These are phyloP conservation scores for Suillus tomentosus DNA, from an alignment of 768 basidiomycete species.

Conservation along the genomic window DNA sequence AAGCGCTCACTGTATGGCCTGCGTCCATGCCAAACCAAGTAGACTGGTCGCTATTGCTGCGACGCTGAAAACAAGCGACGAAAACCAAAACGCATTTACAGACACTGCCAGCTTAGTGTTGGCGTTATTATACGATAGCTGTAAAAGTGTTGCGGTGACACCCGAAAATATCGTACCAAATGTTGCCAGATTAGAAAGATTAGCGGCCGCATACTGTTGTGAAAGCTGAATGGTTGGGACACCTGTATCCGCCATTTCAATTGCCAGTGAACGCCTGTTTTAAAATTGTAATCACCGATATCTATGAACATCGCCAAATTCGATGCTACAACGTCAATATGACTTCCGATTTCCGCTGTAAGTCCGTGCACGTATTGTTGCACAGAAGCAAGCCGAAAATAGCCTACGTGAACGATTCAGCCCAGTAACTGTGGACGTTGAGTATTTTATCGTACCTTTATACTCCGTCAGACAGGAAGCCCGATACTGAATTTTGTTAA, in stretches of 20 bases:
- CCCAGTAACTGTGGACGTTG: neutral
- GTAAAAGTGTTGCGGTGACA: slow-evolving; percentile 44
- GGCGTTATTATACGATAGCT: slow-evolving; percentile 37
- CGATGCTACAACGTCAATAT: slow-evolving; percentile 41
- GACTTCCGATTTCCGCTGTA: slow-evolving; percentile 42
- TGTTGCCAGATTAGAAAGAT: slow-evolving; percentile 44
- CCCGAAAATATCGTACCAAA: slow-evolving; percentile 48
- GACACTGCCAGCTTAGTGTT: slow-evolving; percentile 28
- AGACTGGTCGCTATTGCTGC: slow-evolving; percentile 45
- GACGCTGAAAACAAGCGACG: slow-evolving; percentile 47
- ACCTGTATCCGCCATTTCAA: slow-evolving; percentile 25
- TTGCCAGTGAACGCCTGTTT: neutral
- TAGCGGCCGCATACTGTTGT: slow-evolving; percentile 42
- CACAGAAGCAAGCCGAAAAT: slow-evolving; percentile 45
- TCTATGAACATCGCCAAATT: slow-evolving; percentile 44
- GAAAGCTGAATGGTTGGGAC: slow-evolving; percentile 46
- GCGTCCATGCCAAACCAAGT: slow-evolving; percentile 46
- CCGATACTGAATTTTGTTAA: slow-evolving; percentile 38
- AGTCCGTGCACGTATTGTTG: slow-evolving; percentile 46
- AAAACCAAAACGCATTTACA: slow-evolving; percentile 47
- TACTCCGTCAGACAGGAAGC: slow-evolving; percentile 44
- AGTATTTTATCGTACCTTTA: slow-evolving; percentile 27
- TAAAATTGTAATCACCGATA: slow-evolving; percentile 37
- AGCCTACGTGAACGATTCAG: slow-evolving; percentile 28
- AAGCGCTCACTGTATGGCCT: slow-evolving; percentile 44